Evolutionary conservation across 2,329 filamentous ascomycete genomes (phyloP).

Genomic region (Rhynchosporium secalis): DNA sequence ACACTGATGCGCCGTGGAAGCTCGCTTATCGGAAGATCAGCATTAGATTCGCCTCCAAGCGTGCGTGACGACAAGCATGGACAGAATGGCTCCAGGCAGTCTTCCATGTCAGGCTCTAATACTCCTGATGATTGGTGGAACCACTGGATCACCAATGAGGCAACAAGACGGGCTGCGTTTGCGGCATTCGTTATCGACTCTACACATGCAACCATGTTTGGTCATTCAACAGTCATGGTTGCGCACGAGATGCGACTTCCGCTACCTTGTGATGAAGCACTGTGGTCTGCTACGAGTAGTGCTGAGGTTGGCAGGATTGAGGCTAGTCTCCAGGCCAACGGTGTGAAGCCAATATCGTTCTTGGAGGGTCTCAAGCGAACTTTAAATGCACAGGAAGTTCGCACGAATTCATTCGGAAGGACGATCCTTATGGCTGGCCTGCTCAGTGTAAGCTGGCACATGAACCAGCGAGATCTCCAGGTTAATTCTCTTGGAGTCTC

Average conservation of each 20-base stretch:
- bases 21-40: slow-evolving; percentile 82
- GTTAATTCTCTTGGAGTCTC: slow-evolving; percentile 81
- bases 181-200: slow-evolving; percentile 94
- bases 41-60: slow-evolving; percentile 80
- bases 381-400: slow-evolving; percentile 79
- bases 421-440: slow-evolving; percentile 93
- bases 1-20: slow-evolving; percentile 93
- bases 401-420: slow-evolving; percentile 90
- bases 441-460: slow-evolving; percentile 92
- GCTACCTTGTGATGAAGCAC: slow-evolving; percentile 84
- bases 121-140: slow-evolving; percentile 92
- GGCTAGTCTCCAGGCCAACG: slow-evolving; percentile 74
- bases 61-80: slow-evolving; percentile 49
- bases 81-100: slow-evolving; percentile 57
- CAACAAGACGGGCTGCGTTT: slow-evolving; percentile 85
- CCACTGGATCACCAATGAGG: slow-evolving; percentile 92
- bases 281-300: slow-evolving; percentile 89
- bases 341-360: slow-evolving; percentile 82
- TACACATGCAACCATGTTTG: slow-evolving; percentile 96
- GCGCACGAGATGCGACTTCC: slow-evolving; percentile 92
- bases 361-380: slow-evolving; percentile 89
- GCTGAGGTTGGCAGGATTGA: slow-evolving; percentile 85
- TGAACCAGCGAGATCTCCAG: slow-evolving; percentile 94
- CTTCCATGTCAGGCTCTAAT: slow-evolving; percentile 63
- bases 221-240: slow-evolving; percentile 95